Evolutionary conservation across 371 early-diverging fungal species (phyloP).

Genomic region (Apophysomyces ossiformis): DNA sequence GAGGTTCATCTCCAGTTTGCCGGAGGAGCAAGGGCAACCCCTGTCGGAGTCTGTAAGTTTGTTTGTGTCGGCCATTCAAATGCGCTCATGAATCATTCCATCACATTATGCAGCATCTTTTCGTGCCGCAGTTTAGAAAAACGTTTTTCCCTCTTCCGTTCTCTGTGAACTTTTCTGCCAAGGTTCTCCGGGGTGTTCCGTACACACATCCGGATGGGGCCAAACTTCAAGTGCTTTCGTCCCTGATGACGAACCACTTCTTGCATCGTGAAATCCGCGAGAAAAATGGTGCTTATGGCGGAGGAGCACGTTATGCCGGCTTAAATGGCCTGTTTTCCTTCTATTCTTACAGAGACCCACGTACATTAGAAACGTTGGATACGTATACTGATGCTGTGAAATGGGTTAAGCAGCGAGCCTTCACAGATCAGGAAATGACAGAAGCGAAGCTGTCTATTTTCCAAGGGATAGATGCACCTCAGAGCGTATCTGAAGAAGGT

Average conservation of each 20-base stretch:
- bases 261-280: conserved; percentile 95
- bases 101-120: conserved; percentile 21
- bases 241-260: conserved; percentile 82
- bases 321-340: conserved; percentile 84
- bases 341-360: conserved; percentile 94
- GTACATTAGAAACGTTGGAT: conserved; percentile 73
- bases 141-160: conserved; percentile 78
- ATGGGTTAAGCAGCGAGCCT: conserved; percentile 67
- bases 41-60: conserved; percentile 28
- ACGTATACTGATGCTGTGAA: conserved; percentile 68
- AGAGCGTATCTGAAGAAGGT: conserved; percentile 86
- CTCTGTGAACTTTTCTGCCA: conserved; percentile 85
- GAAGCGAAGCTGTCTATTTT: conserved; percentile 95
- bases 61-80: background rate
- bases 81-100: conserved; percentile 1
- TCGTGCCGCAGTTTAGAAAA: conserved; percentile 43
- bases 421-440: conserved; percentile 71
- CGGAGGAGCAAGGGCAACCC: conserved; percentile 29
- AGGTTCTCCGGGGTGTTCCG: conserved; percentile 77
- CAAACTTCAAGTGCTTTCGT: conserved; percentile 77
- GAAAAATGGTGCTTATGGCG: conserved; percentile 97
- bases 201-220: conserved; percentile 85
- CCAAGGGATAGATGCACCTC: conserved; percentile 82
- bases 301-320: conserved; percentile 78
- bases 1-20: conserved; percentile 55